These are phyloP conservation scores for Polygonum aviculare DNA, from an alignment of 148 eudicot species.

Conservation along the genomic window DNA sequence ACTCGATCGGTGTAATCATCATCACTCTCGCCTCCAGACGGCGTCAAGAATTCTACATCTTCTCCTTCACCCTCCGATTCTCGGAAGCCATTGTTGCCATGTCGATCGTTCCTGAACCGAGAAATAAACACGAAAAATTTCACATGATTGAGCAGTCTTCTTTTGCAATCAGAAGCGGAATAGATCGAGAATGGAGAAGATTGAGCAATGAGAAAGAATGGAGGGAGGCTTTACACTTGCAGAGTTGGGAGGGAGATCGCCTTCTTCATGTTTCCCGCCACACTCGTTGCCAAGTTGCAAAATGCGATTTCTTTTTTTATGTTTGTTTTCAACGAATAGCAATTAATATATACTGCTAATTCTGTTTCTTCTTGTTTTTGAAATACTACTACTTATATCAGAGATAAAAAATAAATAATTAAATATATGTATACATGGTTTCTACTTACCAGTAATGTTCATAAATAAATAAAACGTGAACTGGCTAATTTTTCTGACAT, in stretches of 20 bases:
- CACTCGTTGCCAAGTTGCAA: constrained; percentile 1
- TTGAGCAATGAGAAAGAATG: not conserved
- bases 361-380: not conserved
- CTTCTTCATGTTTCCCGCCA: constrained; percentile 3
- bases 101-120: not conserved
- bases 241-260: not conserved
- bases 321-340: not conserved
- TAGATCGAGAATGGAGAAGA: not conserved
- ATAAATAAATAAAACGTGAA: not conserved
- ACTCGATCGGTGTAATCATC: constrained; percentile 12
- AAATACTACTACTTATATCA: too few species aligned
- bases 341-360: not conserved
- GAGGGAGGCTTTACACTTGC: not conserved
- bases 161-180: not conserved
- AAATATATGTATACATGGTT: not conserved
- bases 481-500: too few species aligned
- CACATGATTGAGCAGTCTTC: not conserved
- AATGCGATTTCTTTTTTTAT: not conserved
- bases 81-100: constrained; percentile 6
- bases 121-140: not conserved
- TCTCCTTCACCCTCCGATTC: not conserved
- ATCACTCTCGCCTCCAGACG: not conserved
- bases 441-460: not conserved
- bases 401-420: too few species aligned
- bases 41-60: constrained; percentile 1